Percentiles rank a stretch among this genome's conserved stretches.
Evolutionary conservation across 306 rosid species (phyloP).

Genomic region (Acmispon strigosus): DNA sequence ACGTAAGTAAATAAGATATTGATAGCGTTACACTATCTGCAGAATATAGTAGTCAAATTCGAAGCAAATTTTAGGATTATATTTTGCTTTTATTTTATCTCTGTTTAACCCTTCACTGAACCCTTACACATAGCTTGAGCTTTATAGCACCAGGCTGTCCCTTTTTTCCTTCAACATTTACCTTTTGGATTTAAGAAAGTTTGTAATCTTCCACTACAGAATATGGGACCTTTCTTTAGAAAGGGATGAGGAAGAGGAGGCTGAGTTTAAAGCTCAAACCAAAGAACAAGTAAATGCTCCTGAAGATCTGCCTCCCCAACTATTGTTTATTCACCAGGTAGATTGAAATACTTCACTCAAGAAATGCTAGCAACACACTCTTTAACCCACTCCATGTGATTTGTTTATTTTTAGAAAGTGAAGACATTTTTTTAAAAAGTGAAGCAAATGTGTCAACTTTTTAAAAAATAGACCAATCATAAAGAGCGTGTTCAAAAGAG

Average conservation of each 20-base stretch:
- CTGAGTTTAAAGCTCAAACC: slow-evolving; percentile 76
- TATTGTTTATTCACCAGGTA: slow-evolving; percentile 90
- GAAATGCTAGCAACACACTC: too few species aligned
- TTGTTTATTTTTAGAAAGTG: too few species aligned
- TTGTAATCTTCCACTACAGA: slow-evolving; percentile 36
- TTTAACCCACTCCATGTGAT: too few species aligned
- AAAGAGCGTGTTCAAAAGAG: neutral
- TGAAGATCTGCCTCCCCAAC: slow-evolving; percentile 94
- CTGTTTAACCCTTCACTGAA: neutral
- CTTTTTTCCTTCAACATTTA: neutral
- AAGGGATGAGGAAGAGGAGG: slow-evolving; percentile 94
- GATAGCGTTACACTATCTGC: neutral
- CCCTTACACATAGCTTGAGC: neutral
- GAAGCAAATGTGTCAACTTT: too few species aligned
- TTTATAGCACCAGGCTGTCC: neutral
- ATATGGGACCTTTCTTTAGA: slow-evolving; percentile 98
- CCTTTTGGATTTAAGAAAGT: neutral
- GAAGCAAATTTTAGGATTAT: neutral
- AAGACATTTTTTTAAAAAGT: too few species aligned
- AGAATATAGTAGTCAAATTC: neutral
- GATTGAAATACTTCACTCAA: neutral
- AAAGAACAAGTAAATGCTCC: slow-evolving; percentile 81
- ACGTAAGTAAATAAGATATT: slow-evolving; percentile 51
- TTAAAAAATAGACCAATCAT: too few species aligned
- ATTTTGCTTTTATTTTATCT: neutral